phyloP scores from a whole-genome alignment of 176 grass and related monocot genomes.

The Paspalum vaginatum region DNA sequence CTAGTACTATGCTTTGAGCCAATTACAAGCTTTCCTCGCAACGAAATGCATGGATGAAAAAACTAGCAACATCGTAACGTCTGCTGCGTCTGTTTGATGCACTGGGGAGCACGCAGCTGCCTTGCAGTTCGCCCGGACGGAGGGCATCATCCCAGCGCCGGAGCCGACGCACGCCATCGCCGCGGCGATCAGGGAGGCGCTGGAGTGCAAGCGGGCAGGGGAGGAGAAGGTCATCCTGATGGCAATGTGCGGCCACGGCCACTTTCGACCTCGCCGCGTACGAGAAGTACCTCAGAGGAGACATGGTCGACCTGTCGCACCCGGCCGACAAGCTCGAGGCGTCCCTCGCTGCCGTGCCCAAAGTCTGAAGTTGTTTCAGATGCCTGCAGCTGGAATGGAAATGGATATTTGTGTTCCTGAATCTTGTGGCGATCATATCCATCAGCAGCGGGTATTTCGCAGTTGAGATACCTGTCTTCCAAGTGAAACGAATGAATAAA shows the following conservation, averaged over 20 bases:
- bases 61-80: not conserved
- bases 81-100: not conserved
- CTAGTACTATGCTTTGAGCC: not conserved
- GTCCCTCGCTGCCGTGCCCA: constrained; percentile 67
- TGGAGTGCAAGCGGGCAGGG: constrained; percentile 77
- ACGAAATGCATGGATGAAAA: not conserved
- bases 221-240: constrained; percentile 97
- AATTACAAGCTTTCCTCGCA: not conserved
- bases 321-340: constrained; percentile 58
- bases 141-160: constrained; percentile 96
- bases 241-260: constrained; percentile 96
- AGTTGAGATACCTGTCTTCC: not conserved
- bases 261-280: constrained; percentile 90
- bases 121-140: constrained; percentile 78
- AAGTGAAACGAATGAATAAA: constrained; percentile 2
- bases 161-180: constrained; percentile 95
- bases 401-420: not conserved
- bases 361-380: constrained; percentile 18
- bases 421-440: not conserved
- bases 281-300: constrained; percentile 77
- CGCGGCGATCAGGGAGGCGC: constrained; percentile 85
- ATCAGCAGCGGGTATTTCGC: not conserved
- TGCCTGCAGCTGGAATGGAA: not conserved
- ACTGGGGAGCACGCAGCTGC: constrained; percentile 56
- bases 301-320: constrained; percentile 77